phyloP scores from a whole-genome alignment of 2,329 filamentous ascomycete species.

The Monosporascus ibericus region DNA sequence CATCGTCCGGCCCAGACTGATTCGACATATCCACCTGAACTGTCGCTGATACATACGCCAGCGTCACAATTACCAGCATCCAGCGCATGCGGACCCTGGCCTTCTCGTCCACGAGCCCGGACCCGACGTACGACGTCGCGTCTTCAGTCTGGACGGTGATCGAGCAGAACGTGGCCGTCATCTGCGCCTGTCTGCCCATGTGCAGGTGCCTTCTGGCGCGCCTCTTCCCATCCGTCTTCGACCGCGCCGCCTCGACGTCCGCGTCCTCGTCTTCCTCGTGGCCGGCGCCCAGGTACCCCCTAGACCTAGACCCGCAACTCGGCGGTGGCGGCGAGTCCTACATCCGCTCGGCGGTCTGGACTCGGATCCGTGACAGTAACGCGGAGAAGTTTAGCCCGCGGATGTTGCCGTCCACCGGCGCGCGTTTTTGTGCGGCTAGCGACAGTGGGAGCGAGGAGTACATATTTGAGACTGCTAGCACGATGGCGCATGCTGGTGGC shows the following conservation, averaged over 20 bases:
- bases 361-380: slow-evolving; percentile 24
- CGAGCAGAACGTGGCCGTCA: slow-evolving; percentile 33
- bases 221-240: slow-evolving; percentile 29
- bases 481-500: slow-evolving; percentile 1
- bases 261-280: too few relatives aligned
- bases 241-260: not conserved
- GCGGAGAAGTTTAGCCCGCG: slow-evolving; percentile 20
- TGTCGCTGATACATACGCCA: not conserved
- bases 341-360: slow-evolving; percentile 15
- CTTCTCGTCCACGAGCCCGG: slow-evolving; percentile 31
- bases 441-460: slow-evolving; percentile 28
- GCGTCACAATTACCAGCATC: slow-evolving; percentile 35
- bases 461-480: slow-evolving; percentile 21
- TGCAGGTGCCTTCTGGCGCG: slow-evolving; percentile 32
- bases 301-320: too few relatives aligned
- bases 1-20: too few relatives aligned
- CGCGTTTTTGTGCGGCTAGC: slow-evolving; percentile 11
- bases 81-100: slow-evolving; percentile 34
- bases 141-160: slow-evolving; percentile 35
- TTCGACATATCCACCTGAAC: too few relatives aligned
- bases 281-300: too few relatives aligned
- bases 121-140: slow-evolving; percentile 27
- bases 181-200: slow-evolving; percentile 34
- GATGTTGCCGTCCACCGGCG: slow-evolving; percentile 19
- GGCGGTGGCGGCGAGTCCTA: too few relatives aligned